Evolutionary conservation across 768 basidiomycete species (phyloP), one percentile per base, ranked within the genome.

Genomic region (Leccinellum albellum): DNA sequence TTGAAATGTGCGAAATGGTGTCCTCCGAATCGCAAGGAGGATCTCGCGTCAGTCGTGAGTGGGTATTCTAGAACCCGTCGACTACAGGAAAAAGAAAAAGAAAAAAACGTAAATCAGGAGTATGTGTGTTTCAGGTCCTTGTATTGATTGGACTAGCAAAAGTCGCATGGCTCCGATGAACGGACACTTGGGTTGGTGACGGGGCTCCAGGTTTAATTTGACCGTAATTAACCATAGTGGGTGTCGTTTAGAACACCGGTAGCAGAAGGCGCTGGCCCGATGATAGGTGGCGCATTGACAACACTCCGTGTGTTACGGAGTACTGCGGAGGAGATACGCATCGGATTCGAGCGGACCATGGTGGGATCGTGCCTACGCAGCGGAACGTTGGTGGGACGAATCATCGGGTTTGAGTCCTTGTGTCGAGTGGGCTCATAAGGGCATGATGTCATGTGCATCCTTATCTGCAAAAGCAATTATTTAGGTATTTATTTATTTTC

Each of bases 101-200:
- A 54, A 53, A 63, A 64, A 60, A 64, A 66, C 62, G 65, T 67
- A 58, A 65, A 65, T 65, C 65, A 57, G 20, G 32, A 37, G n/a
- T 13, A 3, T 6, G 45, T 4, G 40, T 9, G 55, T 66, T 57
- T 57, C 64, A 66, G 32, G 54, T n/a, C 37, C 45, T 14, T 31
- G 60, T 23, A 14, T 12, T 32, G 42, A 46, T 12, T 54, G 37
- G 29, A 47, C 15, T 1, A 21, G 49, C 29, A 23, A 50, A 20
- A 32, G 29, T 29, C 47, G 2, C 47, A 50, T 50, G 49, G 32
- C 17, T 51, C 32, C 51, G 54, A 58, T 47, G 54, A 26, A 20
- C 49, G 54, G 54, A 33, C 32, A 32, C 47, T 55, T n/a, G 35
- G 28, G 28, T 37, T 55, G 40, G 55, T 23, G 58, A n/a, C n/a